phyloP scores from a whole-genome alignment of 176 grass and related monocot species.

The Ensete ventricosum region DNA sequence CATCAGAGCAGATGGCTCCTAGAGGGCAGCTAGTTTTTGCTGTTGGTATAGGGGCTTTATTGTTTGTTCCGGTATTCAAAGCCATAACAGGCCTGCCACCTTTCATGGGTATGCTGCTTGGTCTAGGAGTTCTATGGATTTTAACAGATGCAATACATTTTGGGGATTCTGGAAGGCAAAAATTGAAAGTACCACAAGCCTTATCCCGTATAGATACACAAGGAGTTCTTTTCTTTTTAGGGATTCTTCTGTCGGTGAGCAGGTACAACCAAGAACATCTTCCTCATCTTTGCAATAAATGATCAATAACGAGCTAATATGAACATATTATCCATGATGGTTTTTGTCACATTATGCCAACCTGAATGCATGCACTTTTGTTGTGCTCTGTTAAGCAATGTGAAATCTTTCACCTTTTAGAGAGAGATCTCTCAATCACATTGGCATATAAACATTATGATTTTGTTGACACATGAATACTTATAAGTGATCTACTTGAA shows the following conservation, averaged over 20 bases:
- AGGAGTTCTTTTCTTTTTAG: slow-evolving; percentile 90
- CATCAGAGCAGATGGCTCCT: slow-evolving; percentile 91
- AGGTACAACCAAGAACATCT: slow-evolving; percentile 29
- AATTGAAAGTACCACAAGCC: slow-evolving; percentile 85
- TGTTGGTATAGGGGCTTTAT: slow-evolving; percentile 69
- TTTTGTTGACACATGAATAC: no score
- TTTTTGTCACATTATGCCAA: not conserved
- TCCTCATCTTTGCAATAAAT: not conserved
- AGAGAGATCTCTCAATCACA: no score
- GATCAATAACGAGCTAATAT: not conserved
- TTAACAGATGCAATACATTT: slow-evolving; percentile 90
- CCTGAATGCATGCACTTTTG: not conserved
- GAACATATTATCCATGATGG: not conserved
- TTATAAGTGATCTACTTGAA: no score
- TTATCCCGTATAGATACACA: slow-evolving; percentile 89
- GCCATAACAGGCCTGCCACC: slow-evolving; percentile 79
- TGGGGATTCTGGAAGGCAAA: slow-evolving; percentile 69
- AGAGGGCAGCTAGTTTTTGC: slow-evolving; percentile 77
- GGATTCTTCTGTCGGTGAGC: slow-evolving; percentile 77
- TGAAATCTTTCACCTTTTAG: not conserved
- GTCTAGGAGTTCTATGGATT: slow-evolving; percentile 86
- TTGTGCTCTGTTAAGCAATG: not conserved
- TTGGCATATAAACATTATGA: no score
- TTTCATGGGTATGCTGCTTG: slow-evolving; percentile 84
- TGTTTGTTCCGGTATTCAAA: slow-evolving; percentile 87